These are phyloP conservation scores for Lactarius pseudohatsudake DNA, from an alignment of 768 basidiomycete genomes.

Conservation along the genomic window DNA sequence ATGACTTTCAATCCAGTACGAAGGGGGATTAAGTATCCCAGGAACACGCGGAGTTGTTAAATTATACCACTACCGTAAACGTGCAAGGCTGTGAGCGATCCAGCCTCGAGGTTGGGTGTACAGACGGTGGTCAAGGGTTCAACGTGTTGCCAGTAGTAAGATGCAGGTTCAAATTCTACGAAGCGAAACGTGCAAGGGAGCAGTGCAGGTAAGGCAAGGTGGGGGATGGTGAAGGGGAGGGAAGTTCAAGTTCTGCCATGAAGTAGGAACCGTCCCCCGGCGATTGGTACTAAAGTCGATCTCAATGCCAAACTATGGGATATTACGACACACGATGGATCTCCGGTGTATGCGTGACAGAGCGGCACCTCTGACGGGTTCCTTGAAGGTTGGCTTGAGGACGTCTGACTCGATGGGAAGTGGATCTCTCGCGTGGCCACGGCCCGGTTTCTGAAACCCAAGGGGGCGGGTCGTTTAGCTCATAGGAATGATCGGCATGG, in stretches of 20 bases:
- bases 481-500: conserved; percentile 22
- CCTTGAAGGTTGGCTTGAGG: conserved; percentile 16
- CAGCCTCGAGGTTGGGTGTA: conserved; percentile 14
- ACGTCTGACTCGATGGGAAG: neutral
- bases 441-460: conserved; percentile 24
- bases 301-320: conserved; percentile 18
- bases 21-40: conserved; percentile 21
- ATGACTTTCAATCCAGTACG: neutral
- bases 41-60: conserved; percentile 9
- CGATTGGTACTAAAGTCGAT: conserved; percentile 16
- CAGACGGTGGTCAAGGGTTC: conserved; percentile 20
- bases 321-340: conserved; percentile 28
- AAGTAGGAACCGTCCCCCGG: conserved; percentile 14
- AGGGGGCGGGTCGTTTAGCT: conserved; percentile 9
- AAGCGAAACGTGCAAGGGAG: conserved; percentile 24
- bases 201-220: conserved; percentile 14
- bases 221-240: conserved; percentile 8
- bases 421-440: conserved; percentile 23
- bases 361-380: conserved; percentile 22
- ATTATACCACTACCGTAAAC: neutral
- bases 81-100: conserved; percentile 11
- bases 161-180: conserved; percentile 6
- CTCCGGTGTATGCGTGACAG: conserved; percentile 17
- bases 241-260: conserved; percentile 6
- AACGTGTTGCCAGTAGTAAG: conserved; percentile 21